Conservation (phyloP, 257 asterid species). For the Solanum ossicruentum region DNA sequence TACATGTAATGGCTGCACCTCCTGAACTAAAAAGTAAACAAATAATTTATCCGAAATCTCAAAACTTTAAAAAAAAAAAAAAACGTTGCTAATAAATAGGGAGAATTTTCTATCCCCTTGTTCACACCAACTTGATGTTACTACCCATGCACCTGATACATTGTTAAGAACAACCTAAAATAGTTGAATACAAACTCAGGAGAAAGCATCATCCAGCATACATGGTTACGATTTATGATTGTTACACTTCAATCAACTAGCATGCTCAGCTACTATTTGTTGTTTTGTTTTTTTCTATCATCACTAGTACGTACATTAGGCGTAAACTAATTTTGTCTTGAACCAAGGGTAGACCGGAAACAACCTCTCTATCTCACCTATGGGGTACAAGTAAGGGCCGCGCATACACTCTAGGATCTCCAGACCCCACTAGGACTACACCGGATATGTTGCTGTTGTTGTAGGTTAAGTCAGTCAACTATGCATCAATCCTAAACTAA, state of each 20-base stretch:
- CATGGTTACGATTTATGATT: too few relatives aligned
- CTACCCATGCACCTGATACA: not conserved
- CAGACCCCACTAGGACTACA: not conserved
- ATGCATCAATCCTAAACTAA: not conserved
- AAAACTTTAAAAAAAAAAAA: not conserved
- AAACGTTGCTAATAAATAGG: not conserved
- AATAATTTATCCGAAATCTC: not conserved
- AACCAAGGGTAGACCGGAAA: not conserved
- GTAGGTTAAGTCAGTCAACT: not conserved
- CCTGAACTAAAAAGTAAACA: conserved; percentile 26
- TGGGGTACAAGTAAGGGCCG: not conserved
- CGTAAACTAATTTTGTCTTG: not conserved
- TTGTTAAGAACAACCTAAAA: not conserved
- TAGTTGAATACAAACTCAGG: not conserved
- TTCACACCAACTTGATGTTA: not conserved
- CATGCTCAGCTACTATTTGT: not conserved
- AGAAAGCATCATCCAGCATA: not conserved
- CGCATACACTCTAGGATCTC: not conserved
- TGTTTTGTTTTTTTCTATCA: not conserved
- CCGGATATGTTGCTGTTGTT: not conserved
- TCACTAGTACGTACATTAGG: not conserved
- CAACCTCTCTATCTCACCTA: not conserved
- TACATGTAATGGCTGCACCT: conserved; percentile 86
- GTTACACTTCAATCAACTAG: not conserved
- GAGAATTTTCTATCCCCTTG: not conserved